Evolutionary conservation across 371 early-diverging fungal genomes (phyloP), one percentile per base, ranked within the genome.

Genomic region (Zychaea mexicana): DNA sequence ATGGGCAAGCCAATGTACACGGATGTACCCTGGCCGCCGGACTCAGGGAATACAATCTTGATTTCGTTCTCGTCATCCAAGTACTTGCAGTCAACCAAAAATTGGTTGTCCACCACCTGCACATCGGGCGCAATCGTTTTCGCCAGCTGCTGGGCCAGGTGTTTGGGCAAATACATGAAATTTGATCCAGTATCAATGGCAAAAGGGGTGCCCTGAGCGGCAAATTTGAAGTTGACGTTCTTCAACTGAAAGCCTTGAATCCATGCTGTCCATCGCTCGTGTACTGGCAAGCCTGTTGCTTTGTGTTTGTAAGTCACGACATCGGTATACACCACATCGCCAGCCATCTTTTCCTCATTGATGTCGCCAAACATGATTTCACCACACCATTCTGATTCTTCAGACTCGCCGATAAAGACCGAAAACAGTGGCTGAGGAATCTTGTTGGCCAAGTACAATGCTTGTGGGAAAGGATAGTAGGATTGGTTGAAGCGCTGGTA

Each of bases 351-450:
- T 24, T 64, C 65, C 22, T 64, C 47, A 59, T 85, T 72, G 27
- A 76, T 61, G 12, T 66, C 80, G n/a, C 83, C 82, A 69, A 85
- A 77, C 15, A 72, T 66, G 28, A 82, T 69, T 61, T 84, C 81
- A 12, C 82, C 81, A 2, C 70, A 70, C 60, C 71, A 76, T 47
- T 64, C 62, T 17, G 67, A 30, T 1, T 52, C 15, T 24, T 55
- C 42, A 0, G 64, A 53, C 38, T 69, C 65, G 60, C 63, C 70
- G 36, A 73, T 60, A 52, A 52, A 67, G 1, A 73, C 53, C 1
- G 70, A 67, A 42, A 73, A 73, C 17, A 69, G 24, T 0, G 69
- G 62, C 13, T 67, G 62, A 9, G 66, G 65, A 28, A 73, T 73
- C 60, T 60, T 53, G 19, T 62, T 54, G n/a, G 52, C 60, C 26